Percentiles rank a stretch among this genome's conserved stretches.
phyloP scores from a whole-genome alignment of 176 grass and related monocot species.

The Oryza coarctata region DNA sequence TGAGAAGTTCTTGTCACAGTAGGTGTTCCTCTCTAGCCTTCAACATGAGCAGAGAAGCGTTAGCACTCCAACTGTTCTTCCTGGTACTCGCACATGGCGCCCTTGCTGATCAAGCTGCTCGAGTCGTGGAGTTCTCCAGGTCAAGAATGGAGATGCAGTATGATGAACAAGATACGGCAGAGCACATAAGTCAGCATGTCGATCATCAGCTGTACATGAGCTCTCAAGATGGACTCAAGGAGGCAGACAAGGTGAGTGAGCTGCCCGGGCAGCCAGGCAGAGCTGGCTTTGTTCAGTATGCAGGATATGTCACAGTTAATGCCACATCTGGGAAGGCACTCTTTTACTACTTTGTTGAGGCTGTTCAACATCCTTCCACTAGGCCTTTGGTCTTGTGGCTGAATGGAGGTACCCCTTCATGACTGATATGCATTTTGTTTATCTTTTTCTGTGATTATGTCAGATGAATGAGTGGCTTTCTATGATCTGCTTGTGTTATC shows the following conservation, averaged over 20 bases:
- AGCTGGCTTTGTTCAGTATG: slow-evolving; percentile 53
- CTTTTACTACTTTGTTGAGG: slow-evolving; percentile 69
- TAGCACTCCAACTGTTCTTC: slow-evolving; percentile 28
- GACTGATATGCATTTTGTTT: background rate
- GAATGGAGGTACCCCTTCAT: slow-evolving; percentile 54
- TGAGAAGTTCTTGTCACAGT: background rate
- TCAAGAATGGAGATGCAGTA: slow-evolving; percentile 24
- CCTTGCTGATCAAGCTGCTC: slow-evolving; percentile 22
- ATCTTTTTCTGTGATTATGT: background rate
- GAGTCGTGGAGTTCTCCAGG: slow-evolving; percentile 32
- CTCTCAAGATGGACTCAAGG: slow-evolving; percentile 34
- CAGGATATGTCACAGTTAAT: slow-evolving; percentile 57
- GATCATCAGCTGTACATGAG: slow-evolving; percentile 16
- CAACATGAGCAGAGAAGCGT: slow-evolving; percentile 17
- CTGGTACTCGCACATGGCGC: background rate
- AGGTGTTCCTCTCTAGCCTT: slow-evolving; percentile 20
- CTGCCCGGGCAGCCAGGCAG: slow-evolving; percentile 56
- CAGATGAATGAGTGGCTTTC: slow-evolving; percentile 6
- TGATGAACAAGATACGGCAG: background rate
- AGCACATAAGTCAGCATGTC: background rate
- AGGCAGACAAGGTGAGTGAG: slow-evolving; percentile 44
- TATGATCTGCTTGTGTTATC: background rate
- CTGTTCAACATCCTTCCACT: slow-evolving; percentile 26
- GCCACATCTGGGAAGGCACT: slow-evolving; percentile 42
- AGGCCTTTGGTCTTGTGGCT: slow-evolving; percentile 69